Base-by-base conservation (phyloP, 1,284 basidiomycete genomes). In the Cryptococcus floricola region DNA sequence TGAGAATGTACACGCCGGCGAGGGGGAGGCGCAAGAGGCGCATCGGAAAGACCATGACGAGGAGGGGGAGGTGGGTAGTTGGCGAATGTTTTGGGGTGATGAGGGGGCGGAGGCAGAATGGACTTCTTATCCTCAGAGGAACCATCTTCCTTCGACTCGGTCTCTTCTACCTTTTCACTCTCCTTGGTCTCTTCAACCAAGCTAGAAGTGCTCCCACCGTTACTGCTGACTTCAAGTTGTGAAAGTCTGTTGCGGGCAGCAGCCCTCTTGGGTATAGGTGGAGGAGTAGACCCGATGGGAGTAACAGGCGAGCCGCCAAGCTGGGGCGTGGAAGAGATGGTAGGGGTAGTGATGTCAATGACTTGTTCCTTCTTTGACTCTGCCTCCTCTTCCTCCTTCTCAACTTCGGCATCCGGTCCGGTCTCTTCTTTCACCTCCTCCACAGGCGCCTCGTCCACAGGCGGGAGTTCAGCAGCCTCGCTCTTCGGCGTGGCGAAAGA, bases 191-290 rank as follows among this genome's bases (percentile, higher is more conserved):
- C 42, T 5, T 53, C 51, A 13, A 12, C 48, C 38, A 43, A 9
- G 25, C 53, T 50, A 5, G 53, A 39, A 14, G 37, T 46, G 18
- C 46, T 51, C 7, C 50, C 55, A 49, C 27, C 46, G 23, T n/a
- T 57, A 47, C 19, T 41, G 31, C 31, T 34, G 27, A 14, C 58
- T 39, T 46, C 53, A 27, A 61, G 46, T 39, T 63, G 54, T n/a
- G 56, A 57, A 14, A 59, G 18, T 28, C 61, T 44, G 47, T 63
- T 59, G 16, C 68, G 54, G 4, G 65, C 67, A 3, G 68, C 62
- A 6, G 66, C 63, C 34, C 69, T 59, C 14, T 59, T 57, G 3
- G 70, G 70, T 4, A 73, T 57, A 16, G 70, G 70, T 1, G 70
- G 70, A 13, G 70, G 70, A 2, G 56, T 57, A 5, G 59, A 31